These are phyloP conservation scores for Vaccinium darrowii DNA, from an alignment of 148 eudicot species.

Conservation along the genomic window DNA sequence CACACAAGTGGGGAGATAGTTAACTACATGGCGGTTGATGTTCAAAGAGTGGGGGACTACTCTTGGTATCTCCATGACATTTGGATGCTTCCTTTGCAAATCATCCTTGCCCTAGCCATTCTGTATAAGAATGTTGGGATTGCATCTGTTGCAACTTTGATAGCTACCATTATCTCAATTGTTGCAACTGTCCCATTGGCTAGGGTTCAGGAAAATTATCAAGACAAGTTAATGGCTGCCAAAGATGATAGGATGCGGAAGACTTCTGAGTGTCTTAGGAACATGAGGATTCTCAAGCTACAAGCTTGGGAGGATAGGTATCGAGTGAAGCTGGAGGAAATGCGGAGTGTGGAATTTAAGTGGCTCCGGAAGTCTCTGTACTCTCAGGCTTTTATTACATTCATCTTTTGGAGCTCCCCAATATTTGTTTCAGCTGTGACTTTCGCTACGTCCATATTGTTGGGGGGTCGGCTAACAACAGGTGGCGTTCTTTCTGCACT, in stretches of 20 bases:
- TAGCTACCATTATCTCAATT: constrained; percentile 74
- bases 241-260: constrained; percentile 92
- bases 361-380: constrained; percentile 84
- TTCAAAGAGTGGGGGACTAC: constrained; percentile 85
- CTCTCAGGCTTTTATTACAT: constrained; percentile 77
- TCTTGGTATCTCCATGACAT: constrained; percentile 85
- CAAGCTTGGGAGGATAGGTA: constrained; percentile 97
- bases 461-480: constrained; percentile 74
- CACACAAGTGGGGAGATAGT: constrained; percentile 93
- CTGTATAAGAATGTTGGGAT: constrained; percentile 90
- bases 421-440: constrained; percentile 83
- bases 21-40: constrained; percentile 96
- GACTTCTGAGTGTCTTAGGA: constrained; percentile 82
- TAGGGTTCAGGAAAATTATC: constrained; percentile 75
- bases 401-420: constrained; percentile 94
- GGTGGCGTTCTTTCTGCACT: constrained; percentile 85
- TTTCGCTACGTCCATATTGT: constrained; percentile 70
- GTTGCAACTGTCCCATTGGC: constrained; percentile 76
- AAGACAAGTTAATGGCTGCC: constrained; percentile 80
- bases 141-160: constrained; percentile 69
- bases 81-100: constrained; percentile 92
- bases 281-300: constrained; percentile 89
- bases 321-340: constrained; percentile 58
- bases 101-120: constrained; percentile 78
- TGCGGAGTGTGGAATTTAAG: constrained; percentile 76